Evolutionary conservation across 177 flowering plant species (phyloP).

Genomic region (Vitis hybrid): DNA sequence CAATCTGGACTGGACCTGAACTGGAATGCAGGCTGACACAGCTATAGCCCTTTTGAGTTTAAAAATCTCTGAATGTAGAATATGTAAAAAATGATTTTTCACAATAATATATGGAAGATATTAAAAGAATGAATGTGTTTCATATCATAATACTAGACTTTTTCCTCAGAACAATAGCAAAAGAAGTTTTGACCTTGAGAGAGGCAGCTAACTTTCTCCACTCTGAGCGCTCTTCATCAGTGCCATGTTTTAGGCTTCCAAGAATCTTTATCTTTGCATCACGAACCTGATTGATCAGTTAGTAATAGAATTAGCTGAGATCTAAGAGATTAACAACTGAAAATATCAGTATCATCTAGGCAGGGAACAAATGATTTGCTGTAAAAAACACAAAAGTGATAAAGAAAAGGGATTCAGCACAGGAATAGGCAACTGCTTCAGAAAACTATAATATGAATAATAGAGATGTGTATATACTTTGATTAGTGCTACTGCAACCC

Average conservation of each 20-base stretch:
- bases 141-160: background rate
- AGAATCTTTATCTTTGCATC: constrained; percentile 78
- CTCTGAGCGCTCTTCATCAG: constrained; percentile 64
- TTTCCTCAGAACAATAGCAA: background rate
- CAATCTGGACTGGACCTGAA: too few species aligned
- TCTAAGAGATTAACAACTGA: background rate
- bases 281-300: constrained; percentile 56
- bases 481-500: too few species aligned
- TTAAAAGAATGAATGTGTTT: background rate
- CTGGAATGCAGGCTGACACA: too few species aligned
- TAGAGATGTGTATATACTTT: too few species aligned
- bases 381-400: too few species aligned
- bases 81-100: background rate
- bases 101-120: background rate
- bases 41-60: too few species aligned
- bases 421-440: too few species aligned
- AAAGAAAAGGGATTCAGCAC: too few species aligned
- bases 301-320: background rate
- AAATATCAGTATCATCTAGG: background rate
- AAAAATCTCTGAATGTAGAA: too few species aligned
- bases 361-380: too few species aligned
- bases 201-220: constrained; percentile 68
- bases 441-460: too few species aligned
- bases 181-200: constrained; percentile 53
- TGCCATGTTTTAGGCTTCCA: constrained; percentile 62